Percentiles rank a stretch among this genome's conserved stretches.
Conservation (phyloP, 2,329 filamentous ascomycete genomes). For the Bipolaris cookei region DNA sequence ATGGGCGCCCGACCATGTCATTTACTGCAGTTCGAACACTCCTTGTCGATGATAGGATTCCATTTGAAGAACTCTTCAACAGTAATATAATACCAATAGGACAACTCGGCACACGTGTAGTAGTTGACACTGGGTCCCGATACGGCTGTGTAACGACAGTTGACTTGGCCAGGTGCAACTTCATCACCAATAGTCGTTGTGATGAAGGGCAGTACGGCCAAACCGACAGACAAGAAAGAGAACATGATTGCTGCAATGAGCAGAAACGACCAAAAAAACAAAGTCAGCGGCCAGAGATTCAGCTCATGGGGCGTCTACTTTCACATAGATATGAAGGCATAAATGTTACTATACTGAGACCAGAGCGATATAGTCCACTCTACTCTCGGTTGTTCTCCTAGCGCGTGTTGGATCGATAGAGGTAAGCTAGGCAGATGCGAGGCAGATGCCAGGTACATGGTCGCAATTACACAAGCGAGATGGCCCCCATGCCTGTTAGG, state of each 20-base stretch:
- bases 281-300: background rate
- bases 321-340: no score
- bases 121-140: slow-evolving; percentile 26
- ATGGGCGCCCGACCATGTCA: no score
- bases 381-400: no score
- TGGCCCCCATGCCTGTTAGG: no score
- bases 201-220: slow-evolving; percentile 16
- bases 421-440: no score
- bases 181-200: slow-evolving; percentile 1
- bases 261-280: slow-evolving; percentile 2
- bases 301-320: slow-evolving; percentile 8
- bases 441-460: no score
- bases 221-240: background rate
- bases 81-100: slow-evolving; percentile 24
- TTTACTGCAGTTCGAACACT: slow-evolving; percentile 40
- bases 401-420: no score
- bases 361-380: no score
- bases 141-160: background rate
- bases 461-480: no score
- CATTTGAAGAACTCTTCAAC: slow-evolving; percentile 34
- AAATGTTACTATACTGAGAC: no score
- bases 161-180: background rate
- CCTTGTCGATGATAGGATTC: slow-evolving; percentile 35
- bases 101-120: slow-evolving; percentile 33
- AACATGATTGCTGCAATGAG: background rate